A percentile compares a stretch with the other conserved stretches of the same genome.
Conservation (phyloP, 2,329 filamentous ascomycete species). For the Arachnomyces sp. region DNA sequence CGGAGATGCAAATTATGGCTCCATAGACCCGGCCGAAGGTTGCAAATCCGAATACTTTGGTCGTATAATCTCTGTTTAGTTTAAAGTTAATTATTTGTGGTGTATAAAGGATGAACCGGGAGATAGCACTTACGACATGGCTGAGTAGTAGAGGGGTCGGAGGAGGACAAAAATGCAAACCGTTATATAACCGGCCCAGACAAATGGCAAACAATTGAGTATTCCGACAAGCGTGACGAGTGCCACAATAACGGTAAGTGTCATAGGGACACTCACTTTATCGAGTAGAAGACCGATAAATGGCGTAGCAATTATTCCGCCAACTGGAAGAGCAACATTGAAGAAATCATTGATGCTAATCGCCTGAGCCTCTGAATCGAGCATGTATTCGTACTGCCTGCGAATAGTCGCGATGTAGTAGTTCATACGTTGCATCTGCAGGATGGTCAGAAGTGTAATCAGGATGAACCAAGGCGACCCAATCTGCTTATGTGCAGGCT, state of each 20-base stretch:
- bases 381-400: constrained; percentile 70
- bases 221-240: constrained; percentile 68
- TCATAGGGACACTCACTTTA: constrained; percentile 62
- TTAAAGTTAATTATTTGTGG: constrained; percentile 20
- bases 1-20: constrained; percentile 76
- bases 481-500: constrained; percentile 64
- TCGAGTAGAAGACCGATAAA: constrained; percentile 79
- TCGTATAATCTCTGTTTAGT: constrained; percentile 58
- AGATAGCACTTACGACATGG: constrained; percentile 51
- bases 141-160: constrained; percentile 80
- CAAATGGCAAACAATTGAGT: constrained; percentile 63
- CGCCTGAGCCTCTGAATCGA: constrained; percentile 55
- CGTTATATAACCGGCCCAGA: constrained; percentile 68
- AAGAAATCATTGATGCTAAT: constrained; percentile 74
- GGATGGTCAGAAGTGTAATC: constrained; percentile 70
- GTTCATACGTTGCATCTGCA: constrained; percentile 77
- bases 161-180: constrained; percentile 75
- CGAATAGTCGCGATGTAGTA: constrained; percentile 86
- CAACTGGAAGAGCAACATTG: constrained; percentile 74
- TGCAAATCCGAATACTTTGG: constrained; percentile 85
- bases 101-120: constrained; percentile 6
- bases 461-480: constrained; percentile 75
- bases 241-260: constrained; percentile 62
- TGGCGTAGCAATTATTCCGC: constrained; percentile 75
- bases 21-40: constrained; percentile 95